phyloP scores from a whole-genome alignment of 768 basidiomycete species.

The Hygrophorus russula region DNA sequence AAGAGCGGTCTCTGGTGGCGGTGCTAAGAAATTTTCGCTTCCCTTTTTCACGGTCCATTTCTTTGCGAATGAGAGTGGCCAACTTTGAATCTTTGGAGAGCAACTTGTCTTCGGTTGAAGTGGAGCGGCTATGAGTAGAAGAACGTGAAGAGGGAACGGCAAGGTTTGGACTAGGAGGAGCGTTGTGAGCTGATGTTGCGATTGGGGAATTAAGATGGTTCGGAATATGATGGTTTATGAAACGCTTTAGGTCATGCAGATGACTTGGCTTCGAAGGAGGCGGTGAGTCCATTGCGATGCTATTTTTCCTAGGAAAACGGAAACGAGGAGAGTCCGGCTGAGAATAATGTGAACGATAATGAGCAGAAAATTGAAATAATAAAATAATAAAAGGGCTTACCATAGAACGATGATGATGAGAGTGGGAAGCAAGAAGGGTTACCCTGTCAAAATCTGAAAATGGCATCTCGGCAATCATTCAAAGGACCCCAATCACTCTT shows the following conservation, averaged over 20 bases:
- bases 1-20: constrained; percentile 34
- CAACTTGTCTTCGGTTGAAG: neutral
- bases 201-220: constrained; percentile 11
- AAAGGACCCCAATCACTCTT: no score
- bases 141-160: neutral
- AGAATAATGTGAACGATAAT: neutral
- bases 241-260: constrained; percentile 29
- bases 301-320: neutral
- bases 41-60: constrained; percentile 11
- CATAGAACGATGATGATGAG: no score
- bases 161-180: neutral
- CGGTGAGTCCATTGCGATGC: constrained; percentile 9
- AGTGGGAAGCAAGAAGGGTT: no score
- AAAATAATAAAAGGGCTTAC: no score
- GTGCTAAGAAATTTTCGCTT: constrained; percentile 16
- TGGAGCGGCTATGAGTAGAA: neutral
- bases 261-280: constrained; percentile 37
- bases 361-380: no score
- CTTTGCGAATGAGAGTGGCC: constrained; percentile 18
- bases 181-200: no score
- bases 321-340: neutral
- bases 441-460: no score
- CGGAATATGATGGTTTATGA: constrained; percentile 80
- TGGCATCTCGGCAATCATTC: no score
- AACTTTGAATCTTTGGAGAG: constrained; percentile 11